Evolutionary conservation across 805 yeast genomes (phyloP).

Genomic region (Ogataea pignaliae): DNA sequence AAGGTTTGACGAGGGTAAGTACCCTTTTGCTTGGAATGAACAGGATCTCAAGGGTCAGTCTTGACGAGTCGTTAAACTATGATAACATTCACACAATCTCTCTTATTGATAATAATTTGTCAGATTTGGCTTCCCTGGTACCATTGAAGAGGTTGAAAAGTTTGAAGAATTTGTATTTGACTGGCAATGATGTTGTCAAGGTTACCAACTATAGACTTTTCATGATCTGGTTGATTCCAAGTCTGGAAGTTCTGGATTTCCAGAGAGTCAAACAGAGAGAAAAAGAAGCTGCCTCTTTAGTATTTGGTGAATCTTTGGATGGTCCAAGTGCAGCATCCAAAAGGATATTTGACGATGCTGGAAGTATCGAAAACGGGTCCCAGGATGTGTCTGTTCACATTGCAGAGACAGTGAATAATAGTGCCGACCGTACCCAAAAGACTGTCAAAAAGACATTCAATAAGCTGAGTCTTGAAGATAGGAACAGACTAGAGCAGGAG

Average conservation of each 20-base stretch:
- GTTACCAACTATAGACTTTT: constrained; percentile 52
- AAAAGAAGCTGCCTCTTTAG: constrained; percentile 37
- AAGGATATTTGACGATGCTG: constrained; percentile 22
- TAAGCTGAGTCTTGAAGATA: constrained; percentile 53
- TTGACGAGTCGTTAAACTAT: constrained; percentile 29
- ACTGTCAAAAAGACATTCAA: constrained; percentile 28
- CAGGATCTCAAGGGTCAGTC: constrained; percentile 41
- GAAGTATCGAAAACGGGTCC: constrained; percentile 15
- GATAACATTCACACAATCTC: constrained; percentile 49
- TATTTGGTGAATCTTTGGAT: constrained; percentile 38
- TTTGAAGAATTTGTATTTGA: constrained; percentile 45
- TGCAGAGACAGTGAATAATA: constrained; percentile 6
- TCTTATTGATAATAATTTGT: constrained; percentile 47
- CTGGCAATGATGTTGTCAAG: constrained; percentile 40
- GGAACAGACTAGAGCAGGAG: constrained; percentile 43
- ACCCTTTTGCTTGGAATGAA: constrained; percentile 64
- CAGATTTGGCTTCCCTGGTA: constrained; percentile 38
- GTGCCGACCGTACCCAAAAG: constrained; percentile 14
- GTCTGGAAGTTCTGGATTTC: constrained; percentile 63
- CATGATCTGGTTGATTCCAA: constrained; percentile 60
- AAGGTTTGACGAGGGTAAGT: constrained; percentile 33
- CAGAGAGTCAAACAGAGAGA: constrained; percentile 55
- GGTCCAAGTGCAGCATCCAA: constrained; percentile 18
- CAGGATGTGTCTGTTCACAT: constrained; percentile 5
- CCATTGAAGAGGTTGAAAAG: constrained; percentile 33